phyloP scores from a whole-genome alignment of 306 rosid species.

The Calophaca sinica region DNA sequence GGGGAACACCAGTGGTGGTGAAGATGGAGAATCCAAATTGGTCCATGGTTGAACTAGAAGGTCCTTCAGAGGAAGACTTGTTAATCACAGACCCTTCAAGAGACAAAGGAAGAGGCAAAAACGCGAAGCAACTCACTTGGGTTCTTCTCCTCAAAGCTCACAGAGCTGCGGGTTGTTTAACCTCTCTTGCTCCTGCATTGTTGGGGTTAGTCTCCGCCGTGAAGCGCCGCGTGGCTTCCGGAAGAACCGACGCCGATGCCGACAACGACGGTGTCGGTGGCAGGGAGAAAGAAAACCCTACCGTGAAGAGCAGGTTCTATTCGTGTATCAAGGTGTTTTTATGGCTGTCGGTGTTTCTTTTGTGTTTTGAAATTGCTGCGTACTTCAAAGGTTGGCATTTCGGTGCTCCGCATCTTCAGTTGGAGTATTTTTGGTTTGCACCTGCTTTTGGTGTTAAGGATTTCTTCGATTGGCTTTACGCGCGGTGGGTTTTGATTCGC shows the following conservation, averaged over 20 bases:
- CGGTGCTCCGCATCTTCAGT: conserved; percentile 59
- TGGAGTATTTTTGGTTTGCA: conserved; percentile 57
- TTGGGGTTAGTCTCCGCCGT: conserved; percentile 63
- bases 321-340: conserved; percentile 69
- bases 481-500: conserved; percentile 70
- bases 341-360: conserved; percentile 62
- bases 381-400: conserved; percentile 90
- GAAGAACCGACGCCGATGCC: conserved; percentile 66
- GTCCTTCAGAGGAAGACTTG: conserved; percentile 79
- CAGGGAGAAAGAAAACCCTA: conserved; percentile 63
- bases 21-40: conserved; percentile 98
- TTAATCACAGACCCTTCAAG: conserved; percentile 55
- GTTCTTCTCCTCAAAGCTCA: conserved; percentile 89
- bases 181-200: conserved; percentile 80
- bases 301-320: conserved; percentile 68
- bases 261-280: conserved; percentile 52
- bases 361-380: conserved; percentile 77
- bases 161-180: conserved; percentile 81
- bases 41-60: conserved; percentile 95
- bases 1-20: conserved; percentile 95
- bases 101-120: conserved; percentile 73
- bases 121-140: conserved; percentile 94
- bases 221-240: conserved; percentile 76
- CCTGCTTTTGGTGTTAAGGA: conserved; percentile 63
- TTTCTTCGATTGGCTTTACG: conserved; percentile 68